These are phyloP conservation scores for Podospora pseudopauciseta DNA, from an alignment of 495 filamentous ascomycete genomes.

Conservation along the genomic window DNA sequence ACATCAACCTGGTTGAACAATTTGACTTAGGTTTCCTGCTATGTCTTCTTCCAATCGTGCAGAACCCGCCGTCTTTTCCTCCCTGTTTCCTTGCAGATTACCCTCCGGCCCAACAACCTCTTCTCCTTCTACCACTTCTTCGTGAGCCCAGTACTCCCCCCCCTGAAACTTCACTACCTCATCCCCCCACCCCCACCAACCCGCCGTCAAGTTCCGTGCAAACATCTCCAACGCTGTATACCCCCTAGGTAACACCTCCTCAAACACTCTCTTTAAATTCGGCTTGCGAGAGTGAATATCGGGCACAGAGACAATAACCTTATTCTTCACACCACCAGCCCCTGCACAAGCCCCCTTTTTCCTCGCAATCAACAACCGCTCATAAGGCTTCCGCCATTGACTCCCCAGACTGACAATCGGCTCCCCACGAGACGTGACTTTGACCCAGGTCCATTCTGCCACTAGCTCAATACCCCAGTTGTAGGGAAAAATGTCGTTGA, in stretches of 20 bases:
- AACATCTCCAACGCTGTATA: slow-evolving; percentile 82
- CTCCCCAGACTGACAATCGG: slow-evolving; percentile 66
- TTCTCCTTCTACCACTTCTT: slow-evolving; percentile 13
- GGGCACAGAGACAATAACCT: slow-evolving; percentile 72
- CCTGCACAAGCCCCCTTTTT: slow-evolving; percentile 24
- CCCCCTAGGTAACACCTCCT: slow-evolving; percentile 38
- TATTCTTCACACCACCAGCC: slow-evolving; percentile 13
- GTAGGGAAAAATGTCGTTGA: slow-evolving; percentile 50
- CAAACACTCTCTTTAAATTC: slow-evolving; percentile 45
- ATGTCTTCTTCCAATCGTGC: too few species aligned
- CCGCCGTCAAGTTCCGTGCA: slow-evolving; percentile 76
- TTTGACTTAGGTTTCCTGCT: too few species aligned
- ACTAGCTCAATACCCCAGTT: slow-evolving; percentile 59
- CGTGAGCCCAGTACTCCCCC: slow-evolving; percentile 58
- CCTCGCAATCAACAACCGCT: slow-evolving; percentile 70
- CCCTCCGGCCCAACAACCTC: too few species aligned
- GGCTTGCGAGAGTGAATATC: slow-evolving; percentile 93
- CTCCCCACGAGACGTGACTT: slow-evolving; percentile 67
- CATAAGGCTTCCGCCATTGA: slow-evolving; percentile 80
- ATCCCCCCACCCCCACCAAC: slow-evolving; percentile 89
- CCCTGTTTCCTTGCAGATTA: too few species aligned
- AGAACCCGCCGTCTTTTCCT: not conserved
- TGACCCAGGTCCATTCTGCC: slow-evolving; percentile 93
- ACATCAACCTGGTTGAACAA: not conserved
- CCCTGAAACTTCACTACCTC: slow-evolving; percentile 80